Conservation (phyloP, 768 basidiomycete genomes). For the Boletus rubropictus region DNA sequence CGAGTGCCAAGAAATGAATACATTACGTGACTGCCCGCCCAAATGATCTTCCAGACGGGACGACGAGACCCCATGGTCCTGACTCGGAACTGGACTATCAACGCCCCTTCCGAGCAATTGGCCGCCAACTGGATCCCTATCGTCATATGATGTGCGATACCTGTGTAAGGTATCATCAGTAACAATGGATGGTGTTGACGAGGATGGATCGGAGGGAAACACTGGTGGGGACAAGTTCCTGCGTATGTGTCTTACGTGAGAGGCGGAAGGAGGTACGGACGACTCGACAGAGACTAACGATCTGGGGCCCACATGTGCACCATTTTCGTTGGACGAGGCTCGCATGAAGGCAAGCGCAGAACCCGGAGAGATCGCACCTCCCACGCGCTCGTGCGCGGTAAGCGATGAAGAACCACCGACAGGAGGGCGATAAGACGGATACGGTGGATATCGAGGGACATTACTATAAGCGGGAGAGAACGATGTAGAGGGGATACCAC, state of each 20-base stretch:
- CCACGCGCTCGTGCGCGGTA: slow-evolving; percentile 15
- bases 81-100: slow-evolving; percentile 4
- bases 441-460: slow-evolving; percentile 16
- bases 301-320: slow-evolving; percentile 6
- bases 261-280: slow-evolving; percentile 1
- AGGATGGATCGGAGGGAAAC: slow-evolving; percentile 15
- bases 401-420: slow-evolving; percentile 9
- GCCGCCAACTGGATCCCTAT: background rate
- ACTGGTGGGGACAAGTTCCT: slow-evolving; percentile 25
- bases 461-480: slow-evolving; percentile 22
- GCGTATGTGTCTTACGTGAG: slow-evolving; percentile 14
- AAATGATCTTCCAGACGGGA: slow-evolving; percentile 8
- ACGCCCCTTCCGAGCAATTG: slow-evolving; percentile 6
- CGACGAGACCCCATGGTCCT: slow-evolving; percentile 1
- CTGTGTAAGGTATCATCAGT: slow-evolving; percentile 16
- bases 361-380: slow-evolving; percentile 2
- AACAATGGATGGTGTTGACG: slow-evolving; percentile 9
- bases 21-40: slow-evolving; percentile 10
- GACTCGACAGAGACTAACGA: slow-evolving; percentile 11
- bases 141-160: slow-evolving; percentile 5
- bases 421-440: slow-evolving; percentile 23
- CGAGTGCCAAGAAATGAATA: background rate
- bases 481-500: slow-evolving; percentile 13
- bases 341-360: slow-evolving; percentile 18
- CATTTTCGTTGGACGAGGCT: slow-evolving; percentile 10